Base-by-base conservation (phyloP, 2,329 filamentous ascomycete species). In the Neoarthrinium moseri region DNA sequence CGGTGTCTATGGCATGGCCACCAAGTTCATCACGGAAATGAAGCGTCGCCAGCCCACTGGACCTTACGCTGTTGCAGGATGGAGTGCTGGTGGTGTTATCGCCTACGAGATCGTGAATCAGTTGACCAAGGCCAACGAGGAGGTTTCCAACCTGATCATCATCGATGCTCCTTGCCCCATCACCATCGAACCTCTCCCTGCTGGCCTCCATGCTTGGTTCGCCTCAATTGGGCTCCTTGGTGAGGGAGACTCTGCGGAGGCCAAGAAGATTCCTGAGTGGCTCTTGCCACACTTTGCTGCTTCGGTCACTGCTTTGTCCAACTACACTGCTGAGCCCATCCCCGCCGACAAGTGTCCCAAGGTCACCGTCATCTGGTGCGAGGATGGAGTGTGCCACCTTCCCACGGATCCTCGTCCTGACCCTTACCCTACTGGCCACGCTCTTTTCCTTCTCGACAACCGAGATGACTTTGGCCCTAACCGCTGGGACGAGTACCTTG, bases 61-160 rank as follows among this genome's bases (percentile, higher is more conserved):
- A 0, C 83, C 84, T 1, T 89, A 88, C 64, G 75, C 77, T 41
- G 66, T 90, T 1, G 78, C 81, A 13, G 87, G 87, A 20, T 91
- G 86, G 87, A 87, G 81, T n/a, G 86, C 85, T 1, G 87, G 87
- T 21, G 86, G 87, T 27, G 84, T 89, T 38, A 83, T 84, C 48
- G 84, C 86, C 33, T 89, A 80, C 56, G 82, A 87, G 54, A 81
- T 83, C 8, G 77, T 81, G 13, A 76, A 77, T 44, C 78, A 84
- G 51, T 72, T 88, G 13, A 74, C 73, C 47, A 73, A 75, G 50
- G 73, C 72, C 3, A 77, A 78, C 13, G 78, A 86, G 35, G 60
- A 60, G 15, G 81, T 87, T 4, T 76, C 80, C 5, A 69, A 78
- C 42, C 71, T 88, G 10, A 71, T 87, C 43, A 71, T 88, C 43